Evolutionary conservation across 768 basidiomycete genomes (phyloP), one percentile per base, ranked within the genome.

Genomic region (Lactifluus subvellereus): DNA sequence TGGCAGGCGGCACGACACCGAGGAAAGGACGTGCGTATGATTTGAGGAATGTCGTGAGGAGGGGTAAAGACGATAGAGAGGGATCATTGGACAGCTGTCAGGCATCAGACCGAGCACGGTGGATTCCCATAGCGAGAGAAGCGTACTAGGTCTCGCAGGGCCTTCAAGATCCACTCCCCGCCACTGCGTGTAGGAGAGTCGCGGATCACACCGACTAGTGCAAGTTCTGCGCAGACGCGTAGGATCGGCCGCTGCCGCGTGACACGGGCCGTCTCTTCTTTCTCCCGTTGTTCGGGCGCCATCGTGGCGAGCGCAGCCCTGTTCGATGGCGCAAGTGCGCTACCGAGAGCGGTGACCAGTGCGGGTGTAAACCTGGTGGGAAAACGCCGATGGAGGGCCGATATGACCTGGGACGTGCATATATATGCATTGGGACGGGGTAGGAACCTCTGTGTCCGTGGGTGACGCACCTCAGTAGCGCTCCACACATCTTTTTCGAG

Each of bases 41-140:
- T 73, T 97, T 98, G 66, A 98, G 83, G 73, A 98, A 98, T 0
- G 89, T 94, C 8, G 91, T 83, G 37, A 98, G 81, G 50, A 99
- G 79, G 0, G 97, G 97, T 20, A 98, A 77, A 7, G 96, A 97
- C 11, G 87, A 89, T 43, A 93, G 77, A 22, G 82, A 82, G 3
- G 94, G 89, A 71, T 98, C 95, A 71, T 89, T 89, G 1, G 91
- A 91, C 50, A 98, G 75, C 94, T 98, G 68, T 45, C 33, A 9
- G 22, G 20, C 2, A 48, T 61, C 53, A 67, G 22, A 60, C 63
- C 27, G 54, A 51, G 54, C 56, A 13, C 61, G 66, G 69, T 62
- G 27, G 37, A 40, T 51, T 18, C 51, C 37, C 45, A 52, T 11
- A 11, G 38, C 11, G 51, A 42, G 8, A 22, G 32, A 30, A 79